A percentile compares a stretch with the other conserved stretches of the same genome.
These are phyloP conservation scores for Raphanus raphanistrum DNA, from an alignment of 345 rosid genomes.

Conservation along the genomic window DNA sequence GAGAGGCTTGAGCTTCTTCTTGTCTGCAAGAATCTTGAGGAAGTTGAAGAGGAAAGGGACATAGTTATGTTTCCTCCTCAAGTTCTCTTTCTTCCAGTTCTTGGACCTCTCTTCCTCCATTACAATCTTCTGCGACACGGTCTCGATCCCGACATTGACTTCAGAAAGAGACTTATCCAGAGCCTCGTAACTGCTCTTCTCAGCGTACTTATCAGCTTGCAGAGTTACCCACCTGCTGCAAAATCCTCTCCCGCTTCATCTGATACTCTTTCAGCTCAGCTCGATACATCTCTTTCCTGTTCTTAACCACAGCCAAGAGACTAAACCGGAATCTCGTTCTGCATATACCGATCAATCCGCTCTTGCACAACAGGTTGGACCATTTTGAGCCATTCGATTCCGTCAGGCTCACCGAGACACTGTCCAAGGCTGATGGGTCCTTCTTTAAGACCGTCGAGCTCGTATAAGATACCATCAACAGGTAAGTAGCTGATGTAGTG, in stretches of 20 bases:
- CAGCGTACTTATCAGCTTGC: constrained; percentile 54
- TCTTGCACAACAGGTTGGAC: constrained; percentile 40
- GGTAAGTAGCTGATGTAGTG: constrained; percentile 43
- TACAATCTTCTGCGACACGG: constrained; percentile 42
- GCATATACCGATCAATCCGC: constrained; percentile 22
- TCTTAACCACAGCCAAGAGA: constrained; percentile 38
- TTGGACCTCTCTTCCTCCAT: constrained; percentile 40
- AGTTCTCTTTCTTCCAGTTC: constrained; percentile 42
- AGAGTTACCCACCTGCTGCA: constrained; percentile 41
- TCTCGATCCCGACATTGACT: constrained; percentile 35
- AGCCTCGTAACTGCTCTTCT: constrained; percentile 42
- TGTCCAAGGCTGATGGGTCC: constrained; percentile 43
- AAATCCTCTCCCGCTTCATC: constrained; percentile 35
- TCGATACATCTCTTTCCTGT: constrained; percentile 38
- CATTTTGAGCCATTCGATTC: constrained; percentile 37
- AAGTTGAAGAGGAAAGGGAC: constrained; percentile 42
- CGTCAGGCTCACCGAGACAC: constrained; percentile 32
- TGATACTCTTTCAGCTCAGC: constrained; percentile 42
- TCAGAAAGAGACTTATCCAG: constrained; percentile 38
- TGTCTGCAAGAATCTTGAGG: constrained; percentile 43
- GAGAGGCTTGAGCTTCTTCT: constrained; percentile 40
- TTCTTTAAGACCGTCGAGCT: constrained; percentile 43
- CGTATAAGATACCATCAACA: constrained; percentile 38
- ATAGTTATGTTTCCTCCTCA: constrained; percentile 42
- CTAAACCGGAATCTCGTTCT: constrained; percentile 39